Evolutionary conservation across 352 stramenopile genomes (phyloP).

Genomic region (Phytopythium oedochilum): DNA sequence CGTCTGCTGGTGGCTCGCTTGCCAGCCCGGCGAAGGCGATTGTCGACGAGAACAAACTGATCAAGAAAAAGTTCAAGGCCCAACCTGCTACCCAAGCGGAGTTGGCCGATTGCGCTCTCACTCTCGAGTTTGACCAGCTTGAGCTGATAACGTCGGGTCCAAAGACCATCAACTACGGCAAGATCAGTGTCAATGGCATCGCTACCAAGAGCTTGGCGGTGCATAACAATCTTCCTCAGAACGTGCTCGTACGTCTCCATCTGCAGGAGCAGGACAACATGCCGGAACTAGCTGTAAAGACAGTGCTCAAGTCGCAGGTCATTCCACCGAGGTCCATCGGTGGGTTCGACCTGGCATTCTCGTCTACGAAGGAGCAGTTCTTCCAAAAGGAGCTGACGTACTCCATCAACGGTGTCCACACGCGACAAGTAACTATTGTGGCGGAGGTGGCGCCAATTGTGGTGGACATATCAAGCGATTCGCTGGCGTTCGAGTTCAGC

Average conservation of each 20-base stretch:
- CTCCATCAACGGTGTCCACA: slow-evolving; percentile 83
- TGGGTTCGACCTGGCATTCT: slow-evolving; percentile 91
- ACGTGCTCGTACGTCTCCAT: slow-evolving; percentile 68
- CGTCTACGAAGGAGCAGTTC: slow-evolving; percentile 69
- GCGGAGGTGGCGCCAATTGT: slow-evolving; percentile 90
- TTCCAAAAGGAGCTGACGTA: slow-evolving; percentile 82
- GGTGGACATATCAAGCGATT: slow-evolving; percentile 48
- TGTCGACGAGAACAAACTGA: slow-evolving; percentile 87
- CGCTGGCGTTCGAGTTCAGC: slow-evolving; percentile 81
- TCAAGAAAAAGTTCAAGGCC: slow-evolving; percentile 92
- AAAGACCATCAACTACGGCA: slow-evolving; percentile 91
- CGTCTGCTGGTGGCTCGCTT: slow-evolving; percentile 8
- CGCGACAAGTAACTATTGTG: slow-evolving; percentile 75
- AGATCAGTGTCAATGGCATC: slow-evolving; percentile 82
- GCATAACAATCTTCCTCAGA: slow-evolving; percentile 84
- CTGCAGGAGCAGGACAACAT: slow-evolving; percentile 30
- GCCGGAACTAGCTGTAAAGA: slow-evolving; percentile 60
- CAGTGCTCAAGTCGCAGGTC: slow-evolving; percentile 69
- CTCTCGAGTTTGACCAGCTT: slow-evolving; percentile 75
- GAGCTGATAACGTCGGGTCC: slow-evolving; percentile 55
- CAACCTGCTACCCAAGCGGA: slow-evolving; percentile 88
- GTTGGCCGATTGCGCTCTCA: slow-evolving; percentile 71
- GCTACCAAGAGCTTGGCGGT: slow-evolving; percentile 81
- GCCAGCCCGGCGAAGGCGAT: slow-evolving; percentile 43
- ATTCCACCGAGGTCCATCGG: slow-evolving; percentile 70